Evolutionary conservation across 345 rosid species (phyloP).

Genomic region (Noccaea caerulescens): DNA sequence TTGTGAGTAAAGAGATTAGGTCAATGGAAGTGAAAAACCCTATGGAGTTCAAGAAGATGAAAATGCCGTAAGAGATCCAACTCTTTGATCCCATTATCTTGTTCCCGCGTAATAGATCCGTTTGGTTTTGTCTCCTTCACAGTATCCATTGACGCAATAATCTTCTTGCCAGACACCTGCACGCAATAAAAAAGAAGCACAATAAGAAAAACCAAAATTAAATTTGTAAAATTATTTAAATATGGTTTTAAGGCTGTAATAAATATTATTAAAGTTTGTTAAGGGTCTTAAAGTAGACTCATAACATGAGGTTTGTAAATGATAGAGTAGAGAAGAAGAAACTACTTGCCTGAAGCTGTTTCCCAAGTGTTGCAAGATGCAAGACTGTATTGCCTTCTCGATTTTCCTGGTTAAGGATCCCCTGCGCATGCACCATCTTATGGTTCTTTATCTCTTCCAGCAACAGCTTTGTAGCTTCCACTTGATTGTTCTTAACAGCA

Average conservation of each 20-base stretch:
- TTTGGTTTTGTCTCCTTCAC: constrained; percentile 21
- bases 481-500: constrained; percentile 35
- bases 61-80: constrained; percentile 38
- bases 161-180: constrained; percentile 52
- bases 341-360: constrained; percentile 33
- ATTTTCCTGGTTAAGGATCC: constrained; percentile 16
- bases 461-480: constrained; percentile 26
- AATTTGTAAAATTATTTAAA: neutral
- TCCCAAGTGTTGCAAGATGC: constrained; percentile 40
- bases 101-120: constrained; percentile 33
- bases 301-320: neutral
- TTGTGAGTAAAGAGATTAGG: constrained; percentile 35
- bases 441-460: constrained; percentile 25
- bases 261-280: neutral
- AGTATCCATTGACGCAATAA: constrained; percentile 23
- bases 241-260: neutral
- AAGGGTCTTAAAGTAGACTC: no score
- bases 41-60: constrained; percentile 36
- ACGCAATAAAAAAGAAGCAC: neutral
- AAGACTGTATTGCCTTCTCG: constrained; percentile 36
- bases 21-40: constrained; percentile 35
- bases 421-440: neutral
- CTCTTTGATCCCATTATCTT: constrained; percentile 34
- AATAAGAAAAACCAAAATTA: no score
- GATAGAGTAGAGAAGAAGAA: constrained; percentile 1